A percentile compares a stretch with the other conserved stretches of the same genome.
These are phyloP conservation scores for Camelina neglecta DNA, from an alignment of 345 rosid genomes.

Conservation along the genomic window DNA sequence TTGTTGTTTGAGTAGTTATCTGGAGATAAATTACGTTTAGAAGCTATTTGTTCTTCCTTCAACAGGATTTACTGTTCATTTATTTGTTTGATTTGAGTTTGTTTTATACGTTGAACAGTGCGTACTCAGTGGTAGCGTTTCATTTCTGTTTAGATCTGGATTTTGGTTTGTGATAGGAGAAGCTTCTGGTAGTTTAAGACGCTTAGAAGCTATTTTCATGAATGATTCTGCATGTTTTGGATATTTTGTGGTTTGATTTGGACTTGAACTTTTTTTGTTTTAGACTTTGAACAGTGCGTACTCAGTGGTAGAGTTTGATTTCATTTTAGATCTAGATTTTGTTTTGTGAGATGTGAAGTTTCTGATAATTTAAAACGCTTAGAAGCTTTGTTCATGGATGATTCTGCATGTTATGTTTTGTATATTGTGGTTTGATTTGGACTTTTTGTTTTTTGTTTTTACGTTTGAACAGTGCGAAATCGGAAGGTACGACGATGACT, in stretches of 20 bases:
- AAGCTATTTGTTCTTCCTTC: neutral
- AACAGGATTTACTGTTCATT: neutral
- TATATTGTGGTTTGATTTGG: neutral
- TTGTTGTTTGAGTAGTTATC: neutral
- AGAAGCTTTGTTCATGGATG: neutral
- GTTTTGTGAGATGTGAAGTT: neutral
- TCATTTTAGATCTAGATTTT: constrained; percentile 14
- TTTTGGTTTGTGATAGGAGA: neutral
- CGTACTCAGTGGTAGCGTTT: neutral
- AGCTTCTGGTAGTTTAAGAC: neutral
- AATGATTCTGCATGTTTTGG: neutral
- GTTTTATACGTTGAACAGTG: neutral
- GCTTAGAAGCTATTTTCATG: neutral
- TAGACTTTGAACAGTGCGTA: constrained; percentile 33
- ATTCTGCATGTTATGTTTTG: neutral
- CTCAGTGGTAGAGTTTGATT: neutral
- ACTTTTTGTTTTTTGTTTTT: neutral
- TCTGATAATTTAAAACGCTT: neutral
- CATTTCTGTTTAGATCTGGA: constrained; percentile 6
- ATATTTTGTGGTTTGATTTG: neutral
- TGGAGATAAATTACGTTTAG: neutral
- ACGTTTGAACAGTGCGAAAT: constrained; percentile 47
- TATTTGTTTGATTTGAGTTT: neutral
- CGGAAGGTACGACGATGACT: constrained; percentile 31
- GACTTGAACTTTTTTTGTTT: neutral